phyloP scores from a whole-genome alignment of 495 filamentous ascomycete genomes.

The Saxophila tyrrhenica region DNA sequence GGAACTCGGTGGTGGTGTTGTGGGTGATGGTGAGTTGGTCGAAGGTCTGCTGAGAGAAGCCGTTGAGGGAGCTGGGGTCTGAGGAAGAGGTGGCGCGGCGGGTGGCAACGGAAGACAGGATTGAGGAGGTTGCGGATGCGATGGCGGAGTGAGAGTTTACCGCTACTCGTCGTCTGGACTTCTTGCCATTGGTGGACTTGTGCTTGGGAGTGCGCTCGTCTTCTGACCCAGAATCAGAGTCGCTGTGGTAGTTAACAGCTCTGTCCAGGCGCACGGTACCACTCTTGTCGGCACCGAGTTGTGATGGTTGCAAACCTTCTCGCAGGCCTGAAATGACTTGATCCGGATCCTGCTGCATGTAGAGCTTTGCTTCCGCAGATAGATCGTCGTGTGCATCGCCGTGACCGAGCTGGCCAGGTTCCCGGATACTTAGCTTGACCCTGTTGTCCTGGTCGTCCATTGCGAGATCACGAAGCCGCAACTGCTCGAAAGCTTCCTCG shows the following conservation, averaged over 20 bases:
- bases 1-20: slow-evolving; percentile 83
- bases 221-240: slow-evolving; percentile 42
- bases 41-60: slow-evolving; percentile 53
- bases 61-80: slow-evolving; percentile 19
- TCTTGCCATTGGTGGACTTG: neutral
- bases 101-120: slow-evolving; percentile 43
- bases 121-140: slow-evolving; percentile 44
- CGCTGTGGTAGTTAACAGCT: slow-evolving; percentile 44
- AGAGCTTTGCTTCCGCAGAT: slow-evolving; percentile 46
- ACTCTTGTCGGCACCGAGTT: slow-evolving; percentile 35
- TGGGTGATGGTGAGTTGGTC: slow-evolving; percentile 74
- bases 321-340: slow-evolving; percentile 55
- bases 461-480: slow-evolving; percentile 73
- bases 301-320: slow-evolving; percentile 41
- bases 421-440: slow-evolving; percentile 64
- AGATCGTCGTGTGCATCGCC: slow-evolving; percentile 26
- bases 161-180: slow-evolving; percentile 23
- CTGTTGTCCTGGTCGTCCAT: slow-evolving; percentile 59
- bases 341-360: slow-evolving; percentile 53
- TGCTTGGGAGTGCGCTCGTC: slow-evolving; percentile 34
- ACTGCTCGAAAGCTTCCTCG: slow-evolving; percentile 59
- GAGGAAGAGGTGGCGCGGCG: slow-evolving; percentile 35
- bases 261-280: slow-evolving; percentile 41
- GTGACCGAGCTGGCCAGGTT: slow-evolving; percentile 3
- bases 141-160: slow-evolving; percentile 48